Conservation (phyloP, 1,284 basidiomycete genomes). For the Ceratobasidium sp. region DNA sequence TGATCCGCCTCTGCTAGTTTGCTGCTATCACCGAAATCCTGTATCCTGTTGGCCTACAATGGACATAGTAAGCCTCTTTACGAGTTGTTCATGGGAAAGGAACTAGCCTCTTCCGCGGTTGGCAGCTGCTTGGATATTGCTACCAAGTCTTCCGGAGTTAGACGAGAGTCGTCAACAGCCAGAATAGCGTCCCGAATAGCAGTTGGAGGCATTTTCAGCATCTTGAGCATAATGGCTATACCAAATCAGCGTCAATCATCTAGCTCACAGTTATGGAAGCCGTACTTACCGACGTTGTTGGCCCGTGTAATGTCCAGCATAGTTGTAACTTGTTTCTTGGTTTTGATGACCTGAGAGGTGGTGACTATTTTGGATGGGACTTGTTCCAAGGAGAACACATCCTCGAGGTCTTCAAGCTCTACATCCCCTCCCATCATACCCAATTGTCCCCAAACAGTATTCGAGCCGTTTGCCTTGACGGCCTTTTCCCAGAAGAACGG, state of each 20-base stretch:
- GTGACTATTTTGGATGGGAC: conserved; percentile 53
- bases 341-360: conserved; percentile 45
- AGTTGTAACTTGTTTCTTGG: conserved; percentile 69
- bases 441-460: conserved; percentile 78
- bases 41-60: conserved; percentile 64
- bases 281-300: conserved; percentile 74
- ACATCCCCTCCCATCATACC: conserved; percentile 52
- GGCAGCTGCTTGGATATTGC: conserved; percentile 76
- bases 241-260: conserved; percentile 38
- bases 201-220: conserved; percentile 68
- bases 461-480: conserved; percentile 51
- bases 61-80: neutral
- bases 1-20: conserved; percentile 84
- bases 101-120: conserved; percentile 72
- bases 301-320: conserved; percentile 82
- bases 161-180: conserved; percentile 67
- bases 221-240: conserved; percentile 79
- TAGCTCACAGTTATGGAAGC: neutral
- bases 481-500: conserved; percentile 93
- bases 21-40: conserved; percentile 68
- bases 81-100: neutral
- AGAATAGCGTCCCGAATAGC: conserved; percentile 73
- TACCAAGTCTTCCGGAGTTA: conserved; percentile 75
- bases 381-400: conserved; percentile 72
- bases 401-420: conserved; percentile 73